Percentiles rank a stretch among this genome's conserved stretches.
Conservation (phyloP, 1,284 basidiomycete species). For the Cystobasidiaceae sp. region DNA sequence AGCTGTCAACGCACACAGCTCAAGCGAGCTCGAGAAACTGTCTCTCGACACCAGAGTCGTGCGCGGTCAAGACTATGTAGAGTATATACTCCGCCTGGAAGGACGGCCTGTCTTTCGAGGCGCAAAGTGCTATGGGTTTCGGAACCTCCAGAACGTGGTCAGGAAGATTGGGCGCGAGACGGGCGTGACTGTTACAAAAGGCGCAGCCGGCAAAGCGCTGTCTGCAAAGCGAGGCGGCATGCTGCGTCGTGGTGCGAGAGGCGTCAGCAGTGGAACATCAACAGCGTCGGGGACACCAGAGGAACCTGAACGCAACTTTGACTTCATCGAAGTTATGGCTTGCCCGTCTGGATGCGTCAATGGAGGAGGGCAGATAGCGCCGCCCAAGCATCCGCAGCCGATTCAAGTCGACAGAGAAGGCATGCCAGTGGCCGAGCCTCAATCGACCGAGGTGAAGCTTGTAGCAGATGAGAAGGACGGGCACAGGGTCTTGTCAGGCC, state of each 20-base stretch:
- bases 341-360: constrained; percentile 97
- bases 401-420: constrained; percentile 54
- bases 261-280: constrained; percentile 42
- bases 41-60: constrained; percentile 59
- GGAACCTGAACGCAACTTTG: constrained; percentile 59
- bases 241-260: constrained; percentile 52
- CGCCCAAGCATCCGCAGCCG: constrained; percentile 43
- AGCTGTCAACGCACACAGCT: constrained; percentile 50
- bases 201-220: constrained; percentile 46
- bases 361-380: constrained; percentile 88
- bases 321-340: constrained; percentile 99
- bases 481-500: constrained; percentile 58
- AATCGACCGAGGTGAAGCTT: constrained; percentile 43
- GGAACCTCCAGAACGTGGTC: constrained; percentile 95
- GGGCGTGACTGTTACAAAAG: constrained; percentile 65
- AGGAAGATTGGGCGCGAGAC: constrained; percentile 81
- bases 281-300: constrained; percentile 37
- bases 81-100: constrained; percentile 56
- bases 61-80: constrained; percentile 60
- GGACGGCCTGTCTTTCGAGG: constrained; percentile 76
- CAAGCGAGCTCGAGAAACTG: constrained; percentile 51
- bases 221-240: constrained; percentile 53
- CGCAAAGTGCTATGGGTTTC: constrained; percentile 93
- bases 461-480: constrained; percentile 44
- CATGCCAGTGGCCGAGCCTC: constrained; percentile 48